Conservation (phyloP, 495 filamentous ascomycete species). For the Trichoderma virens region DNA sequence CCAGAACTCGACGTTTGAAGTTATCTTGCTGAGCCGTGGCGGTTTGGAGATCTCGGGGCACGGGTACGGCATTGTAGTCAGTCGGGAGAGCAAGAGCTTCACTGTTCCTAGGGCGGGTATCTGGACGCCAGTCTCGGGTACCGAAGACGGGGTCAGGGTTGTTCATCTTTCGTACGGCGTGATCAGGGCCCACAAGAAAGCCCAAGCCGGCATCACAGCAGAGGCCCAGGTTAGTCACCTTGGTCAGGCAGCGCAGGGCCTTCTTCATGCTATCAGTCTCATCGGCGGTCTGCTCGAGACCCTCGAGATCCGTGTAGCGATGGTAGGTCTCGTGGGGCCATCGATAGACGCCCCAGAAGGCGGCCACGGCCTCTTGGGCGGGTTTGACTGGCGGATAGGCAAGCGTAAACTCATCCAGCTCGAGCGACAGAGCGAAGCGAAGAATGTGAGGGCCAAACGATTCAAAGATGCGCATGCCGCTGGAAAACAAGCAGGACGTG, state of each 20-base stretch:
- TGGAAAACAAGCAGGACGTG: conserved; percentile 2
- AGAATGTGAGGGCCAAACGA: conserved; percentile 39
- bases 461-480: conserved; percentile 10
- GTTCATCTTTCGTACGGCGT: background rate
- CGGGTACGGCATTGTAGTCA: background rate
- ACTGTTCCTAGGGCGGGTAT: conserved; percentile 2
- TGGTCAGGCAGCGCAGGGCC: conserved; percentile 34
- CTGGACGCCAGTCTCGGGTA: conserved; percentile 11
- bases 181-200: conserved; percentile 36
- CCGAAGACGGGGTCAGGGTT: conserved; percentile 10
- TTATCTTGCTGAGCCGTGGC: background rate
- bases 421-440: conserved; percentile 48
- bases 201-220: conserved; percentile 50
- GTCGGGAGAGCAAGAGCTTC: background rate
- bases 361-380: conserved; percentile 27
- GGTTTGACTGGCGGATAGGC: conserved; percentile 30
- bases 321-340: conserved; percentile 45
- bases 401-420: conserved; percentile 37
- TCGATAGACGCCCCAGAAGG: conserved; percentile 45
- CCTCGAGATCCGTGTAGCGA: conserved; percentile 39
- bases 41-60: background rate
- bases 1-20: conserved; percentile 12
- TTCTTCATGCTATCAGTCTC: conserved; percentile 40
- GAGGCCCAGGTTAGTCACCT: conserved; percentile 42
- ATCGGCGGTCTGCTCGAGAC: conserved; percentile 45